Conservation (phyloP, 179 eudicot species). For the Pouteria campechiana region DNA sequence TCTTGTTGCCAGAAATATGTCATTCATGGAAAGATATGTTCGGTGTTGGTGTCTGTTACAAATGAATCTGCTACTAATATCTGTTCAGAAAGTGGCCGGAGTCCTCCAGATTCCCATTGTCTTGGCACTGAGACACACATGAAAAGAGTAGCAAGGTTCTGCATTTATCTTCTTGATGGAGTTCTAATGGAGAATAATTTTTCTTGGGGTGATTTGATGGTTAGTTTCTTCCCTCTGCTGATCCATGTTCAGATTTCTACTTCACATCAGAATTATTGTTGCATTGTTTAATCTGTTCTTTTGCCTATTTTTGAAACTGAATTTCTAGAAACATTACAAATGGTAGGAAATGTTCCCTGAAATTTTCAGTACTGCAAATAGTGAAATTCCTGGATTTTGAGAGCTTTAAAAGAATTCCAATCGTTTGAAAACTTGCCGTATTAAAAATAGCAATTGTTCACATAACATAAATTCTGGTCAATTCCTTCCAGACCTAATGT, state of each 20-base stretch:
- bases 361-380: too few species aligned
- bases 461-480: too few species aligned
- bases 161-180: constrained; percentile 49
- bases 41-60: constrained; percentile 42
- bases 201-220: constrained; percentile 65
- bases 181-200: constrained; percentile 52
- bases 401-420: too few species aligned
- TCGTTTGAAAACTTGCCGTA: too few species aligned
- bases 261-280: too few species aligned
- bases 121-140: constrained; percentile 19
- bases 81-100: constrained; percentile 14
- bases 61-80: constrained; percentile 36
- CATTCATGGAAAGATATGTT: constrained; percentile 44
- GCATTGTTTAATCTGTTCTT: too few species aligned
- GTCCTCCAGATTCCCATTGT: constrained; percentile 8
- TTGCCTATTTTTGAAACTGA: too few species aligned
- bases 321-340: too few species aligned
- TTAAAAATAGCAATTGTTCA: too few species aligned
- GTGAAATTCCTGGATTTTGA: too few species aligned
- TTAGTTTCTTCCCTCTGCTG: constrained; percentile 20
- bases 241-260: background rate
- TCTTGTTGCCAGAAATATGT: constrained; percentile 56
- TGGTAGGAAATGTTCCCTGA: too few species aligned
- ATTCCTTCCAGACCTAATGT: too few species aligned
- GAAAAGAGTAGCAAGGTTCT: constrained; percentile 48